Percentiles rank a stretch among this genome's conserved stretches.
phyloP scores from a whole-genome alignment of 305 asterid genomes.

The Rubia balearica region DNA sequence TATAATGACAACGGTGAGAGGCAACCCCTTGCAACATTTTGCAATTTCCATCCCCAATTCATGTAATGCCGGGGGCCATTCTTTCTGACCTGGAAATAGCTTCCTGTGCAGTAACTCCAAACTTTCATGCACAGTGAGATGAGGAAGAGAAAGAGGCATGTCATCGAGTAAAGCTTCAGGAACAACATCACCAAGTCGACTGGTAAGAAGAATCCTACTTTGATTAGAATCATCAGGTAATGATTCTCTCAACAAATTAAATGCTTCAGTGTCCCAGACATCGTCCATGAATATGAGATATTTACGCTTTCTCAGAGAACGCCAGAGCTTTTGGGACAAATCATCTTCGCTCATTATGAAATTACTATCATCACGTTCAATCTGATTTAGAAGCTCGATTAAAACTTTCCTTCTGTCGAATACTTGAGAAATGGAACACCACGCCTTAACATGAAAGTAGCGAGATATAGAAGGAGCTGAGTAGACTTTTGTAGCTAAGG shows the following conservation, averaged over 20 bases:
- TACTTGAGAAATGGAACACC: slow-evolving; percentile 6
- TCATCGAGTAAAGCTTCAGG: neutral
- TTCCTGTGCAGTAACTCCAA: neutral
- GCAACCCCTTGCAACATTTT: neutral
- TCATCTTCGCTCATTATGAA: neutral
- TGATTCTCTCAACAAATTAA: neutral
- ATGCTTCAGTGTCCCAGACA: neutral
- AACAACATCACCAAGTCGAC: neutral
- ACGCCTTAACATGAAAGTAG: neutral
- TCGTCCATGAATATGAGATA: slow-evolving; percentile 8
- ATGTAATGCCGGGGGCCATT: neutral
- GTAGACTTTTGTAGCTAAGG: neutral
- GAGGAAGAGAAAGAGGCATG: neutral
- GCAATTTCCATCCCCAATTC: neutral
- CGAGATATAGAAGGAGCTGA: neutral
- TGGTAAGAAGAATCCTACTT: slow-evolving; percentile 6
- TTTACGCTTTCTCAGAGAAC: neutral
- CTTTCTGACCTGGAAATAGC: neutral
- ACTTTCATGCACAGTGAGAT: neutral
- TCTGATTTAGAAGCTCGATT: neutral
- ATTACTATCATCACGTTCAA: neutral
- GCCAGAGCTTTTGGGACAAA: neutral
- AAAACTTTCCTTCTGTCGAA: neutral
- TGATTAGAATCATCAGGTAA: neutral
- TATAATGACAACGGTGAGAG: neutral